Percentiles rank a stretch among this genome's conserved stretches.
These are phyloP conservation scores for Neurospora tetraspora DNA, from an alignment of 495 filamentous ascomycete genomes.

Conservation along the genomic window DNA sequence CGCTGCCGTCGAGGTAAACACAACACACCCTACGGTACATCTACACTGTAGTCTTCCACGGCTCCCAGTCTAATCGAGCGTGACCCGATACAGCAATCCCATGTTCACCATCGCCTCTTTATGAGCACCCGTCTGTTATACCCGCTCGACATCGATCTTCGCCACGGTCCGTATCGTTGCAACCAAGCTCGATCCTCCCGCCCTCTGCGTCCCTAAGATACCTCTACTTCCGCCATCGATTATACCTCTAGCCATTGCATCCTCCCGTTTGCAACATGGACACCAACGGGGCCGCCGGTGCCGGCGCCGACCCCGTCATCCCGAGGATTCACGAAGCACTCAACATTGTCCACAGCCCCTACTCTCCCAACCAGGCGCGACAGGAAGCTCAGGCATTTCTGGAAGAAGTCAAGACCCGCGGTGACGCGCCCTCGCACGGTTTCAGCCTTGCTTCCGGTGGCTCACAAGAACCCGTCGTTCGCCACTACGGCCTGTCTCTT, in stretches of 20 bases:
- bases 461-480: constrained; percentile 64
- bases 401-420: constrained; percentile 67
- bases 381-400: constrained; percentile 74
- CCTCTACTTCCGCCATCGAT: not conserved
- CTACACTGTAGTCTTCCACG: not conserved
- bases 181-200: not conserved
- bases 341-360: constrained; percentile 71
- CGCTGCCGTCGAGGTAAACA: not conserved
- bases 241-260: constrained; percentile 1
- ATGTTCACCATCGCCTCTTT: not conserved
- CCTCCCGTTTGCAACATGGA: constrained; percentile 3
- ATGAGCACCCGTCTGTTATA: not conserved
- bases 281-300: constrained; percentile 17
- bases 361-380: constrained; percentile 74
- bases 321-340: constrained; percentile 69
- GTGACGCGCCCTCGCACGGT: constrained; percentile 74
- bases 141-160: not conserved
- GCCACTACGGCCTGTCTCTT: constrained; percentile 86
- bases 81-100: not conserved
- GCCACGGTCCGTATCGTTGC: not conserved
- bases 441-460: constrained; percentile 68
- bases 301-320: constrained; percentile 24
- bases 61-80: not conserved
- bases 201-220: not conserved
- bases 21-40: not conserved